Evolutionary conservation across 768 basidiomycete genomes (phyloP).

Genomic region (Mycena venus): DNA sequence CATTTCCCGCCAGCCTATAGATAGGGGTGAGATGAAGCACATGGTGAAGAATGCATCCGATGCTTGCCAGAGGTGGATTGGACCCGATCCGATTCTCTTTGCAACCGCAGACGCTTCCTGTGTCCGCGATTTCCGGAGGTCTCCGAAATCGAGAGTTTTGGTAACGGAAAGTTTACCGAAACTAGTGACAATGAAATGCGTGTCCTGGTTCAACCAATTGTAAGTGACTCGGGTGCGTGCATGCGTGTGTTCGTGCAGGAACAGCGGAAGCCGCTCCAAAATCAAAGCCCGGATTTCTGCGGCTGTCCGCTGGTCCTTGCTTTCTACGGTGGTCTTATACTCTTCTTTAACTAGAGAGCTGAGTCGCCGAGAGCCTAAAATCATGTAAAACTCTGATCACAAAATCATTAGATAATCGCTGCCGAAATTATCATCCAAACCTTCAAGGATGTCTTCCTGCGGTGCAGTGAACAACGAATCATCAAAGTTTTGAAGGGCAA

Average conservation of each 20-base stretch:
- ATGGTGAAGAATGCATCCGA: neutral
- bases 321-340: slow-evolving; percentile 71
- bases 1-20: slow-evolving; percentile 70
- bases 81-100: slow-evolving; percentile 60
- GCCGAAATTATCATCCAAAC: slow-evolving; percentile 47
- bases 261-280: slow-evolving; percentile 88
- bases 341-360: slow-evolving; percentile 84
- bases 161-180: slow-evolving; percentile 75
- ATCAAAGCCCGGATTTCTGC: slow-evolving; percentile 71
- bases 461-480: slow-evolving; percentile 83
- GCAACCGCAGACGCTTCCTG: slow-evolving; percentile 85
- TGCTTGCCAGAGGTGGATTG: slow-evolving; percentile 73
- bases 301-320: slow-evolving; percentile 61
- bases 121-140: slow-evolving; percentile 60
- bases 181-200: slow-evolving; percentile 78
- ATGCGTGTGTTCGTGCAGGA: slow-evolving; percentile 90
- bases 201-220: slow-evolving; percentile 72
- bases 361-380: slow-evolving; percentile 82
- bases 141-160: slow-evolving; percentile 70
- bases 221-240: slow-evolving; percentile 71
- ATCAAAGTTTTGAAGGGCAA: slow-evolving; percentile 83
- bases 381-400: slow-evolving; percentile 74
- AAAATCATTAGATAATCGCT: neutral
- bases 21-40: neutral
- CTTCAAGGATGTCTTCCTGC: slow-evolving; percentile 93